Base-by-base conservation (phyloP, 2,329 filamentous ascomycete species). In the Nothophaeocryptopus gaeumannii region DNA sequence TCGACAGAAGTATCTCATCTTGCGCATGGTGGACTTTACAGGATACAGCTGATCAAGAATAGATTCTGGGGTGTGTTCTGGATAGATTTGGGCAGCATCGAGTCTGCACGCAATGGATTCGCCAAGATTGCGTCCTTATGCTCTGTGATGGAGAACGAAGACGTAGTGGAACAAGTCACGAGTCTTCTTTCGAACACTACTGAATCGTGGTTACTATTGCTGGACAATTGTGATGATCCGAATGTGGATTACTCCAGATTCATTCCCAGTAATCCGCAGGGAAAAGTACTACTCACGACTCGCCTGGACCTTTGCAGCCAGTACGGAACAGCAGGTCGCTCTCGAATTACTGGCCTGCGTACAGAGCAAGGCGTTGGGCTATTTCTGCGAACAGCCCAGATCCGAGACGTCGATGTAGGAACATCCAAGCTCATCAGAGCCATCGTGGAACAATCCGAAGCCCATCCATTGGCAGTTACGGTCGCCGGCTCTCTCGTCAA, bases 41-140 rank as follows among this genome's bases (percentile, higher is more conserved):
- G 20, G 20, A 26, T 3, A 26, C 20, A 26, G 20, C 20, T 26
- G 20, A 26, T 26, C 20, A 7, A 26, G 7, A 26, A 4, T 26
- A 37, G 34, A 32, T 45, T 36, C 42, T 45, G 42, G 42, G 42
- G 42, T 9, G 33, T 45, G 14, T 45, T 45, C 33, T 45, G 42
- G 42, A 37, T 45, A 5, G 42, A 45, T 15, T 37, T 35, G 13
- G 26, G 32, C 12, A 35, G 32, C 2, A 8, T n/a, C 1, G 26
- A 45, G 13, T 13, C 13, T 15, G 42, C 42, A 16, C 33, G 15
- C 5, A 13, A 10, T 5, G 16, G 32, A 10, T 45, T 45, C 12
- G 32, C 15, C 8, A 15, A 20, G 29, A 45, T 45, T 29, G 42
- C 42, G 12, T 36, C 26, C 11, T 30, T 13, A 14, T 45, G 42